Conservation (phyloP, 108 stramenopile genomes). For the Aurantiochytrium sp. region DNA sequence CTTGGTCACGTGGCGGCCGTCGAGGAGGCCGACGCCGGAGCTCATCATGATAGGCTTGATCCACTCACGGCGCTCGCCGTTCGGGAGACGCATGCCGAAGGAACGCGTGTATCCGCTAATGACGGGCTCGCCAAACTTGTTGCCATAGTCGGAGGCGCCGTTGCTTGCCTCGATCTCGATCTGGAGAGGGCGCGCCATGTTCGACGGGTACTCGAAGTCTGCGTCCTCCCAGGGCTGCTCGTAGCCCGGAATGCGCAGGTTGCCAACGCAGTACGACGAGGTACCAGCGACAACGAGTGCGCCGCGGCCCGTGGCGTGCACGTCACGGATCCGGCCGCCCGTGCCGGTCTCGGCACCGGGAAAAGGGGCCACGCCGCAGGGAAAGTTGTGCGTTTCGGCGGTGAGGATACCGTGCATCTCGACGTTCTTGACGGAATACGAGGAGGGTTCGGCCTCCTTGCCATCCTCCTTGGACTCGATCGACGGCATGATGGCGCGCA, state of each 20-base stretch:
- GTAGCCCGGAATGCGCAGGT: slow-evolving; percentile 84
- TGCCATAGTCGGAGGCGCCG: slow-evolving; percentile 98
- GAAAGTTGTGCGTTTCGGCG: slow-evolving; percentile 99
- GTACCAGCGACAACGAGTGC: slow-evolving; percentile 84
- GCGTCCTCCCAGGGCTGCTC: slow-evolving; percentile 88
- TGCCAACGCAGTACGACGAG: slow-evolving; percentile 94
- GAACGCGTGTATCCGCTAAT: slow-evolving; percentile 87
- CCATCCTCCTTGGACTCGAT: slow-evolving; percentile 9
- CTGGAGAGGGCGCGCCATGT: slow-evolving; percentile 77
- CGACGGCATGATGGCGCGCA: background rate
- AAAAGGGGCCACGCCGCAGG: slow-evolving; percentile 95
- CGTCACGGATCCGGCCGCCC: slow-evolving; percentile 93
- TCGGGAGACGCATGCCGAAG: slow-evolving; percentile 87
- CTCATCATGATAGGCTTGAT: slow-evolving; percentile 99
- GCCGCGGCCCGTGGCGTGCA: slow-evolving; percentile 95
- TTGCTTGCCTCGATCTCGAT: slow-evolving; percentile 89
- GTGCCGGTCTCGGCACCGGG: slow-evolving; percentile 98
- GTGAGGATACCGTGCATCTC: slow-evolving; percentile 87
- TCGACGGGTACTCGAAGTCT: slow-evolving; percentile 56
- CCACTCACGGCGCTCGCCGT: slow-evolving; percentile 78
- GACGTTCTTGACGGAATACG: slow-evolving; percentile 53
- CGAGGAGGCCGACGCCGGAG: slow-evolving; percentile 90
- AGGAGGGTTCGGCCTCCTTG: slow-evolving; percentile 36
- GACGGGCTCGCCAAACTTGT: slow-evolving; percentile 98
- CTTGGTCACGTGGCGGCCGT: slow-evolving; percentile 77